Percentiles rank a stretch among this genome's conserved stretches.
Evolutionary conservation across 2,329 filamentous ascomycete species (phyloP).

Genomic region (Fusarium napiforme): DNA sequence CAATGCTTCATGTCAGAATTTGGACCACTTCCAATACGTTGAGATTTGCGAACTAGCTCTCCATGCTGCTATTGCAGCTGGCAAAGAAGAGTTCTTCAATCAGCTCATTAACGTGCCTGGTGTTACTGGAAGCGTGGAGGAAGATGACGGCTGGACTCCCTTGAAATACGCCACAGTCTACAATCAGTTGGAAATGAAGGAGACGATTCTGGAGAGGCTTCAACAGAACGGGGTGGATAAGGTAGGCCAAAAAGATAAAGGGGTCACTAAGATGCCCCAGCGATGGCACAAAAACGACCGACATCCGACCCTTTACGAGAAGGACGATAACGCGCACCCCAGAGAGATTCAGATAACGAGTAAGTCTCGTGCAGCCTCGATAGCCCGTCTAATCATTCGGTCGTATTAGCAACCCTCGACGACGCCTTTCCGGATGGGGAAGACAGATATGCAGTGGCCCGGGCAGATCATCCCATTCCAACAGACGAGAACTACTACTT

Average conservation of each 20-base stretch:
- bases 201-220: fast-evolving
- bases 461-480: not conserved
- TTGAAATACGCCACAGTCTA: not conserved
- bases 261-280: not conserved
- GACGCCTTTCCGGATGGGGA: not conserved
- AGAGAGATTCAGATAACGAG: not conserved
- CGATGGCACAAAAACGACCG: not conserved
- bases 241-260: not conserved
- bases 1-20: not conserved
- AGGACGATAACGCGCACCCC: not conserved
- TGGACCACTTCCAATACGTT: fast-evolving
- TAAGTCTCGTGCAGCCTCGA: fast-evolving
- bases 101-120: not conserved
- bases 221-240: not conserved
- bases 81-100: not conserved
- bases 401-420: not conserved
- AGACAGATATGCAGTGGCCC: not conserved
- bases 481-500: not conserved
- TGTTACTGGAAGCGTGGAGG: not conserved
- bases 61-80: not conserved
- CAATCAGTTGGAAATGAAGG: fast-evolving
- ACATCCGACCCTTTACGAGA: not conserved
- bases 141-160: not conserved
- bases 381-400: fast-evolving
- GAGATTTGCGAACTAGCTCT: not conserved